phyloP scores from a whole-genome alignment of 441 rosid species.

The Eruca vesicaria region DNA sequence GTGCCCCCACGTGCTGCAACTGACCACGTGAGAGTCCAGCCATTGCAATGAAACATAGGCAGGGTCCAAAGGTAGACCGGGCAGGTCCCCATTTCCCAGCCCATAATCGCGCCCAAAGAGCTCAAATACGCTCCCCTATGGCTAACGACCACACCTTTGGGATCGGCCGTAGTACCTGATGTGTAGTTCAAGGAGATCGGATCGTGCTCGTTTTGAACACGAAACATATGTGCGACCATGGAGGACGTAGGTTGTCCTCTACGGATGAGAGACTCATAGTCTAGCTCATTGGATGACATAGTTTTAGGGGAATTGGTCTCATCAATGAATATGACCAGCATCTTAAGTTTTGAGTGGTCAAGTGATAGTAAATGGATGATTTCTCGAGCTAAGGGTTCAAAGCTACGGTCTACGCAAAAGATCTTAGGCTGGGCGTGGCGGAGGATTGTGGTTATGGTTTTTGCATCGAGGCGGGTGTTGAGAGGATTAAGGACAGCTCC shows the following conservation, averaged over 20 bases:
- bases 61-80: constrained; percentile 75
- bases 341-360: neutral
- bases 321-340: constrained; percentile 9
- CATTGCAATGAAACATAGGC: constrained; percentile 78
- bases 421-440: constrained; percentile 59
- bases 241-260: constrained; percentile 34
- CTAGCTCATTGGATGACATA: constrained; percentile 39
- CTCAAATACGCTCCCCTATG: constrained; percentile 72
- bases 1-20: constrained; percentile 71
- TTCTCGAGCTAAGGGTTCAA: constrained; percentile 33
- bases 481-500: constrained; percentile 67
- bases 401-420: constrained; percentile 51
- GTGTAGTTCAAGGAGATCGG: constrained; percentile 71
- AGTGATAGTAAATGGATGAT: constrained; percentile 35
- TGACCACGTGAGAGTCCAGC: constrained; percentile 76
- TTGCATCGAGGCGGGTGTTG: constrained; percentile 56
- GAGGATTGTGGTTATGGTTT: constrained; percentile 49
- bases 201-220: constrained; percentile 53
- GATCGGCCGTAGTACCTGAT: constrained; percentile 63
- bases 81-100: constrained; percentile 62
- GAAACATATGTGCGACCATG: neutral
- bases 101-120: constrained; percentile 48
- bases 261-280: constrained; percentile 49
- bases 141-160: constrained; percentile 76
- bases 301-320: neutral